Percentiles rank a stretch among this genome's conserved stretches.
Evolutionary conservation across 768 basidiomycete genomes (phyloP).

Genomic region (Calocera cornea): DNA sequence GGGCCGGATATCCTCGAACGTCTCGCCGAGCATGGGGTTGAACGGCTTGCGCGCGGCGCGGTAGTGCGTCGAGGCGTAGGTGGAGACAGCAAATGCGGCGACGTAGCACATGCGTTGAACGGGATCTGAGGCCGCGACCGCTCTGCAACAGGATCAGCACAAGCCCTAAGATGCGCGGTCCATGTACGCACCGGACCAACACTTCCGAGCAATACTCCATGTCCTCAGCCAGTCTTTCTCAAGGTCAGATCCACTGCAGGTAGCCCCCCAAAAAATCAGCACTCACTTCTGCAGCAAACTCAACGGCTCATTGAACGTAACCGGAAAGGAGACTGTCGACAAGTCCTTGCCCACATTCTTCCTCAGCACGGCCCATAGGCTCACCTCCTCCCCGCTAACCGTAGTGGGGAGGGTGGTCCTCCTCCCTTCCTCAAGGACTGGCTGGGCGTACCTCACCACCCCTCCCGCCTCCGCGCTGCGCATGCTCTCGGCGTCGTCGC

Average conservation of each 20-base stretch:
- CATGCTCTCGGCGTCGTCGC: conserved; percentile 5
- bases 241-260: background rate
- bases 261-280: too few relatives aligned
- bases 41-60: conserved; percentile 78
- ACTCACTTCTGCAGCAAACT: conserved; percentile 56
- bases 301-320: conserved; percentile 80
- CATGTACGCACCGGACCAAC: conserved; percentile 25
- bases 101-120: conserved; percentile 59
- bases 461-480: background rate
- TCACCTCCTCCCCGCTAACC: conserved; percentile 53
- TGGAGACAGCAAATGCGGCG: conserved; percentile 73
- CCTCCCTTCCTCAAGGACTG: background rate
- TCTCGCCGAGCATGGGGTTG: conserved; percentile 80
- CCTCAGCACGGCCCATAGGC: conserved; percentile 67
- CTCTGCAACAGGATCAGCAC: conserved; percentile 28
- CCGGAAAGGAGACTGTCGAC: conserved; percentile 70
- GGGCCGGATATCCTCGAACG: conserved; percentile 71
- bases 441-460: background rate
- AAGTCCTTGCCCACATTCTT: conserved; percentile 88
- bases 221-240: conserved; percentile 48
- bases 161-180: background rate
- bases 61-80: conserved; percentile 68
- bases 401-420: conserved; percentile 16
- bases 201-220: conserved; percentile 64
- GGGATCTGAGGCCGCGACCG: conserved; percentile 42